These are phyloP conservation scores for Tephrocybe sp. DNA, from an alignment of 768 basidiomycete genomes.

Conservation along the genomic window DNA sequence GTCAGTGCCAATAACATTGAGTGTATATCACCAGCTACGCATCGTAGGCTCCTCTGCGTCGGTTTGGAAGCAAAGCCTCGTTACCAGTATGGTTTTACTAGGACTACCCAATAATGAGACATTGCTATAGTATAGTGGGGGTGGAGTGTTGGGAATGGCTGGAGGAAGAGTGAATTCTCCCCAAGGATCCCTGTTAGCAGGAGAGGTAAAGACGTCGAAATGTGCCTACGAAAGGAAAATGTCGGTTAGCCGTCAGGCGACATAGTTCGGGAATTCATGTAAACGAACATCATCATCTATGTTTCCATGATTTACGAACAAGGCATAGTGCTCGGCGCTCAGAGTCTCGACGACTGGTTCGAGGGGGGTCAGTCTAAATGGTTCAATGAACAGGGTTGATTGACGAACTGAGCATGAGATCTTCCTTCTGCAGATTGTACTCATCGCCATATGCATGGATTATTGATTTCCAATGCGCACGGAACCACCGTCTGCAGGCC, in stretches of 20 bases:
- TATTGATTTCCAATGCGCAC: slow-evolving; percentile 3
- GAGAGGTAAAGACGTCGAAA: slow-evolving; percentile 8
- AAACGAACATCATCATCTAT: not conserved
- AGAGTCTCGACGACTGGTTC: slow-evolving; percentile 12
- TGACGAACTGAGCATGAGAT: slow-evolving; percentile 7
- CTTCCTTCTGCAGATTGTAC: slow-evolving; percentile 5
- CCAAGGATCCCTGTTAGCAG: slow-evolving; percentile 1
- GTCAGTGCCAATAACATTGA: too few relatives aligned
- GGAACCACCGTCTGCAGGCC: slow-evolving; percentile 10
- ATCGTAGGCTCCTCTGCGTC: slow-evolving; percentile 13
- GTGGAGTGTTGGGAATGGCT: not conserved
- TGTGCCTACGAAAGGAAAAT: slow-evolving; percentile 2
- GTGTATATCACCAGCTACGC: not conserved
- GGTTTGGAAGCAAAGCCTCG: slow-evolving; percentile 9
- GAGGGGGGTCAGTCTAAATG: too few relatives aligned
- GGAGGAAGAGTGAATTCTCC: slow-evolving; percentile 4
- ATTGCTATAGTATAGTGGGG: not conserved
- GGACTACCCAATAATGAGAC: not conserved
- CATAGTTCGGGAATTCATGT: not conserved
- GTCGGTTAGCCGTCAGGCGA: not conserved
- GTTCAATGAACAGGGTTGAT: not conserved
- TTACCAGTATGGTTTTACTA: slow-evolving; percentile 8
- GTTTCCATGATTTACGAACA: slow-evolving; percentile 12
- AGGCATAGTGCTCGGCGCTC: slow-evolving; percentile 5
- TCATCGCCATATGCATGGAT: slow-evolving; percentile 4